Evolutionary conservation across 805 yeast genomes (phyloP), one percentile per base, ranked within the genome.

Genomic region (Lachancea kluyveri): DNA sequence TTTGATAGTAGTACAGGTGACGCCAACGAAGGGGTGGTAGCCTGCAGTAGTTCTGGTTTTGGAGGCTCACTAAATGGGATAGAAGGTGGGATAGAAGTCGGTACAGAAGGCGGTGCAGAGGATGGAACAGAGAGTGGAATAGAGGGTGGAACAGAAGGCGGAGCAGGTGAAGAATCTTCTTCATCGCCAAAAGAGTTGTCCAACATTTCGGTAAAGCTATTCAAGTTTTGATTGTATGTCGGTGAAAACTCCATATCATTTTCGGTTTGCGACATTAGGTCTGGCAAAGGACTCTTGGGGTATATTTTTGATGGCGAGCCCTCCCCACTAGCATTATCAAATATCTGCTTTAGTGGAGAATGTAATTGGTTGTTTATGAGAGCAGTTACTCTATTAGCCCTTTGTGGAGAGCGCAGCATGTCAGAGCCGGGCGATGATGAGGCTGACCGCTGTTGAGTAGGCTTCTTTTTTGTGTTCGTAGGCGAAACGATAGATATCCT

Each of bases 401-500:
- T 41, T 28, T 50, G 55, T 22, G 50, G 52, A 5, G 51, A 47
- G 12, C 35, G 28, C 18, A 40, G 24, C n/a, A n/a, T n/a, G n/a
- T n/a, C n/a, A n/a, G n/a, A n/a, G n/a, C n/a, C n/a, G n/a, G n/a
- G n/a, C n/a, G n/a, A n/a, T n/a, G n/a, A n/a, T n/a, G n/a, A n/a
- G n/a, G n/a, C n/a, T n/a, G n/a, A n/a, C n/a, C n/a, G n/a, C n/a
- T n/a, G n/a, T n/a, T n/a, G n/a, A n/a, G n/a, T n/a, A n/a, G 10
- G 19, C 15, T 24, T 21, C 17, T 34, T 27, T 15, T 29, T 33
- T 6, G 26, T 30, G 7, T 21, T 24, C 12, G 33, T 20, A 4
- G 60, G 57, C 10, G 59, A 52, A 12, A 50, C 40, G 6, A 56
- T 55, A n/a, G 54, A 44, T 11, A 58, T 57, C 34, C 63, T 50